Percentiles rank a stretch among this genome's conserved stretches.
Evolutionary conservation across 495 filamentous ascomycete species (phyloP).

Genomic region (Aspergillus coremiiformis): DNA sequence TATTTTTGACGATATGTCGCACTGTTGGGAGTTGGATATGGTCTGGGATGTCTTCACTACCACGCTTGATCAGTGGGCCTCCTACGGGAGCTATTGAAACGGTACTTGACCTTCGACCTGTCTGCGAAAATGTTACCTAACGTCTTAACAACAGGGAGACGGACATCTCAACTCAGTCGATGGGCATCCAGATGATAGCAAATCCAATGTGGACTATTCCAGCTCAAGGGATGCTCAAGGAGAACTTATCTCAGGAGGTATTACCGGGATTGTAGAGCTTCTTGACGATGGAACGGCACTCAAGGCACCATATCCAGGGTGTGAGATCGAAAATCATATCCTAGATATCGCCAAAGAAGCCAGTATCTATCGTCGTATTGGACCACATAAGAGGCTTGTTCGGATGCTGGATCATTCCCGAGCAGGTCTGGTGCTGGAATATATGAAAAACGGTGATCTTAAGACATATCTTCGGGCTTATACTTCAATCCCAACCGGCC

Average conservation of each 20-base stretch:
- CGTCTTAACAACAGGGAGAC: too few relatives aligned
- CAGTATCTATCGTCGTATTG: slow-evolving; percentile 19
- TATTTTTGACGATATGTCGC: too few relatives aligned
- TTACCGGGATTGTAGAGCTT: slow-evolving; percentile 23
- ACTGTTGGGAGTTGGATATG: too few relatives aligned
- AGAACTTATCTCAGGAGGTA: slow-evolving; percentile 21
- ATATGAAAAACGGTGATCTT: neutral
- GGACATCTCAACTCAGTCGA: too few relatives aligned
- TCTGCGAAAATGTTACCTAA: too few relatives aligned
- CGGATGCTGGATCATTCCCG: slow-evolving; percentile 18
- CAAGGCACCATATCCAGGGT: slow-evolving; percentile 17
- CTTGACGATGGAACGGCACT: slow-evolving; percentile 17
- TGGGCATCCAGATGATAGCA: too few relatives aligned
- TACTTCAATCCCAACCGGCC: neutral
- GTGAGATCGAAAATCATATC: slow-evolving; percentile 14
- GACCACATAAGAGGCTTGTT: slow-evolving; percentile 17
- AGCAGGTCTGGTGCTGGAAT: neutral
- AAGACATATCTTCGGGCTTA: neutral
- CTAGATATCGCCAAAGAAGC: slow-evolving; percentile 25
- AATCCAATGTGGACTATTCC: too few relatives aligned
- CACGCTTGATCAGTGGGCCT: too few relatives aligned
- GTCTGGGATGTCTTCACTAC: too few relatives aligned
- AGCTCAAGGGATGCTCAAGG: too few relatives aligned
- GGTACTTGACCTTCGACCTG: too few relatives aligned
- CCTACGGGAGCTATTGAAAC: too few relatives aligned